Base-by-base conservation (phyloP, 768 basidiomycete species). In the Rhizopogon vulgaris region DNA sequence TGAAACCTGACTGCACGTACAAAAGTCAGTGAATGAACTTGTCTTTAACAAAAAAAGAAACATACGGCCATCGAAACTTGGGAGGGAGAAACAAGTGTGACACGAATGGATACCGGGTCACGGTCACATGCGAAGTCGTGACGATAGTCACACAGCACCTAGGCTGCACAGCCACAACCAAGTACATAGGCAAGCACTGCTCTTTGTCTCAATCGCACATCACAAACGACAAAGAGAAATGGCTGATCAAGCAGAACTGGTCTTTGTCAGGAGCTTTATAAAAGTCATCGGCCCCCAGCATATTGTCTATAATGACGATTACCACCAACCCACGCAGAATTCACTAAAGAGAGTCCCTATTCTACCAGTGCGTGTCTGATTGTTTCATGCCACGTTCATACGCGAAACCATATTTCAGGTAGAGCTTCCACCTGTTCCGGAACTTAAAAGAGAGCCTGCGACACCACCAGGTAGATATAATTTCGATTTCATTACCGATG, bases 311-410 rank as follows among this genome's bases (percentile, higher is more conserved):
- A 67, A 72, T 37, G 81, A 91, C 68, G 84, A 90, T 68, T 90
- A 87, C 67, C 85, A 87, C 66, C 84, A 88, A 48, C 82, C 84
- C 0, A 78, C 80, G 0, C 70, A 80, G 49, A 74, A 83, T 54
- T 79, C 78, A 11, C 75, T 90, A 51, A 87, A 76, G 69, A 83
- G 74, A 58, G 74, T 90, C n/a, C 81, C 85, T 10, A 68, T 87
- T 25, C 70, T 91, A 51, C 82, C 81, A 43, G 89, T 88, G 52
- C 58, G 80, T 68, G 38, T 22, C 17, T 3, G 14, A 22, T 18
- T 17, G 52, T 56, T 55, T 12, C 52, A 52, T 32, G 30, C 4
- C 46, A 14, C 45, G 15, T 55, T 32, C 41, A 38, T 57, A 48
- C 17, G 15, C n/a, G 24, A 15, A 24, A 28, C 37, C 22, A 22